Evolutionary conservation across 2,329 filamentous ascomycete genomes (phyloP).

Genomic region (Exophiala sideris): DNA sequence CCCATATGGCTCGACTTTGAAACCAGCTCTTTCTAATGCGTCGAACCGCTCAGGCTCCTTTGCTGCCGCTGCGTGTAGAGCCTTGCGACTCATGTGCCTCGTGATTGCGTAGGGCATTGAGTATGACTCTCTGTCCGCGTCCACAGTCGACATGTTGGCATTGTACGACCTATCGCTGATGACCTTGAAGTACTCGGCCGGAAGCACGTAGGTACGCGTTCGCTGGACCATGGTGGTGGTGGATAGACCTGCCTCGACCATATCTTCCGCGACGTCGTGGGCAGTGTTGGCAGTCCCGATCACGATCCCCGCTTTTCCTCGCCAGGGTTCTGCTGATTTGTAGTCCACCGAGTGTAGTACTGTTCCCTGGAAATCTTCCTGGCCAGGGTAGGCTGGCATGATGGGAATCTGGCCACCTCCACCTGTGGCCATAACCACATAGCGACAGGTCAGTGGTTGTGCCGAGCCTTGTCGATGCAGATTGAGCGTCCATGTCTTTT

Average conservation of each 20-base stretch:
- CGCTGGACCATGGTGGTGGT: constrained; percentile 48
- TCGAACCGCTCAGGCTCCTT: constrained; percentile 39
- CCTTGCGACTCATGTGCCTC: constrained; percentile 33
- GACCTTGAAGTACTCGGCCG: constrained; percentile 26
- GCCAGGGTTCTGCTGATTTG: constrained; percentile 33
- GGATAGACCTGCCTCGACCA: constrained; percentile 40
- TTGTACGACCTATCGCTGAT: constrained; percentile 26
- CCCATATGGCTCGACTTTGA: constrained; percentile 39
- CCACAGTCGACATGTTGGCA: constrained; percentile 20
- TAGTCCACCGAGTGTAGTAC: constrained; percentile 37
- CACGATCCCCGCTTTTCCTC: constrained; percentile 44
- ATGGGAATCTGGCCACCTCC: constrained; percentile 31
- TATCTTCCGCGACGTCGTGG: constrained; percentile 50
- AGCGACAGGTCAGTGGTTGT: neutral
- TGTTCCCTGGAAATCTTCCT: constrained; percentile 38
- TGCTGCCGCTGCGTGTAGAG: constrained; percentile 29
- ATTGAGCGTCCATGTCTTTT: constrained; percentile 39
- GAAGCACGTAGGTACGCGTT: constrained; percentile 36
- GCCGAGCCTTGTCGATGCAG: constrained; percentile 27
- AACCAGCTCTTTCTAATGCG: constrained; percentile 42
- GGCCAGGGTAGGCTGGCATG: constrained; percentile 26
- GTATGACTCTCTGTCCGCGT: constrained; percentile 25
- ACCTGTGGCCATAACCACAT: constrained; percentile 13
- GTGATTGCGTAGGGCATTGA: constrained; percentile 31
- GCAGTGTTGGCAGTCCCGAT: constrained; percentile 48